These are phyloP conservation scores for Eleusine indica DNA, from an alignment of 176 grass and related monocot species.

Conservation along the genomic window DNA sequence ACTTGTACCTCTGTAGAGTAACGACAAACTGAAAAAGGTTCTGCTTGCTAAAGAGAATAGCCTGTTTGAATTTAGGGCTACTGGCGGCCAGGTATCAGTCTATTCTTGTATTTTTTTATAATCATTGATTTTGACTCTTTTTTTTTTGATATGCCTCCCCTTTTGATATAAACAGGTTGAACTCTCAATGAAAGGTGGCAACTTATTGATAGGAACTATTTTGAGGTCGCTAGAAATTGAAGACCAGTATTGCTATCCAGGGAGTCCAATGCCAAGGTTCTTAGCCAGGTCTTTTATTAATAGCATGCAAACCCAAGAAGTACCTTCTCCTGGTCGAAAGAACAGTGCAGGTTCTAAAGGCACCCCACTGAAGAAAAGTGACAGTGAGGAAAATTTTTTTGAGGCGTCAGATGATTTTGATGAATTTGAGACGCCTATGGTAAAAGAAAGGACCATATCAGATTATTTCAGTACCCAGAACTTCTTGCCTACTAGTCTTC, in stretches of 20 bases:
- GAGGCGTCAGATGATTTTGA: constrained; percentile 94
- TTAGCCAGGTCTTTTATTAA: constrained; percentile 92
- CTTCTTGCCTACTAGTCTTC: constrained; percentile 50
- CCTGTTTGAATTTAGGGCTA: constrained; percentile 94
- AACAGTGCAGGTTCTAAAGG: constrained; percentile 45
- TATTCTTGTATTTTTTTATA: constrained; percentile 2
- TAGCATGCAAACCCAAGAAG: constrained; percentile 53
- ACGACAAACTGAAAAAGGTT: constrained; percentile 74
- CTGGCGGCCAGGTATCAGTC: constrained; percentile 77
- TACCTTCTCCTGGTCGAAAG: constrained; percentile 39
- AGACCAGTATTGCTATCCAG: constrained; percentile 72
- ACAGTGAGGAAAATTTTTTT: constrained; percentile 84
- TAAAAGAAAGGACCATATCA: constrained; percentile 54
- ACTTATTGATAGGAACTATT: constrained; percentile 88
- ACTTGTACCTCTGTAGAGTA: constrained; percentile 53
- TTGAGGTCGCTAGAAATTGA: constrained; percentile 94
- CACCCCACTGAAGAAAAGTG: constrained; percentile 64
- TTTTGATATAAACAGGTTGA: constrained; percentile 73
- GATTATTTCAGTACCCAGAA: constrained; percentile 63
- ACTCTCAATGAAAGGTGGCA: constrained; percentile 77
- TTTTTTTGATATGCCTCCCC: not conserved
- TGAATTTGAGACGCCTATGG: constrained; percentile 66
- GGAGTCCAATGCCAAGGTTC: constrained; percentile 62
- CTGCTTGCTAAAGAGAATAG: constrained; percentile 76
- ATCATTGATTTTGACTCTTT: constrained; percentile 24